phyloP scores from a whole-genome alignment of 768 basidiomycete genomes.

The Crucibulum laeve region DNA sequence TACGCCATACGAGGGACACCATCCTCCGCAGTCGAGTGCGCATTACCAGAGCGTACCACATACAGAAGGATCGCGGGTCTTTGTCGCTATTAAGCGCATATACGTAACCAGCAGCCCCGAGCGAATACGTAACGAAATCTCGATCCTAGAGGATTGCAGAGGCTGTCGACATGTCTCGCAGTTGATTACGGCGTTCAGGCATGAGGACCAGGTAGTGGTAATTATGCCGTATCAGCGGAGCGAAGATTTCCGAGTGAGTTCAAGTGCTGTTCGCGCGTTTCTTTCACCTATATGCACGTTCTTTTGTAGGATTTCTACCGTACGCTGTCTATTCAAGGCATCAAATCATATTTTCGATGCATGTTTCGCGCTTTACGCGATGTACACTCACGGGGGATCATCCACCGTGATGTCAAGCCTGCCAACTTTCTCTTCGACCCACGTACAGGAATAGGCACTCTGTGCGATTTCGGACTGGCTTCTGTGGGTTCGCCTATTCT shows the following conservation, averaged over 20 bases:
- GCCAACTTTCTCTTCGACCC: constrained; percentile 96
- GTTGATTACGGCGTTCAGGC: constrained; percentile 90
- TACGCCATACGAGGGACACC: constrained; percentile 63
- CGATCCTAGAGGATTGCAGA: constrained; percentile 82
- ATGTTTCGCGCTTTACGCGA: constrained; percentile 89
- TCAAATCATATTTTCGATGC: constrained; percentile 86
- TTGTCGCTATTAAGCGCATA: constrained; percentile 94
- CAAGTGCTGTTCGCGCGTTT: not conserved
- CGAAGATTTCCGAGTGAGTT: constrained; percentile 89
- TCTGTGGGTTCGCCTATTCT: constrained; percentile 66
- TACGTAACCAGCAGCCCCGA: constrained; percentile 95
- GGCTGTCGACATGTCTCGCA: constrained; percentile 88
- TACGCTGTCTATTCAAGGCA: constrained; percentile 64
- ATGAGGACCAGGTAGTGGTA: constrained; percentile 88
- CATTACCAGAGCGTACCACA: constrained; percentile 52
- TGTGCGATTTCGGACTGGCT: constrained; percentile 95
- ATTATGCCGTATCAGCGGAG: constrained; percentile 92
- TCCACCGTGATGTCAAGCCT: constrained; percentile 97
- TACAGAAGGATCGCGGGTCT: constrained; percentile 48
- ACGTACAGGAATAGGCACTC: constrained; percentile 71
- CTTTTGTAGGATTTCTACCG: constrained; percentile 68
- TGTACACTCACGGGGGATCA: constrained; percentile 80
- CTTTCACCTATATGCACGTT: not conserved
- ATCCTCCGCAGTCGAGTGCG: constrained; percentile 59
- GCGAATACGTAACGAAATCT: constrained; percentile 88